These are phyloP conservation scores for Paramecium biaurelia DNA, from an alignment of 73 alveolate genomes.

Conservation along the genomic window DNA sequence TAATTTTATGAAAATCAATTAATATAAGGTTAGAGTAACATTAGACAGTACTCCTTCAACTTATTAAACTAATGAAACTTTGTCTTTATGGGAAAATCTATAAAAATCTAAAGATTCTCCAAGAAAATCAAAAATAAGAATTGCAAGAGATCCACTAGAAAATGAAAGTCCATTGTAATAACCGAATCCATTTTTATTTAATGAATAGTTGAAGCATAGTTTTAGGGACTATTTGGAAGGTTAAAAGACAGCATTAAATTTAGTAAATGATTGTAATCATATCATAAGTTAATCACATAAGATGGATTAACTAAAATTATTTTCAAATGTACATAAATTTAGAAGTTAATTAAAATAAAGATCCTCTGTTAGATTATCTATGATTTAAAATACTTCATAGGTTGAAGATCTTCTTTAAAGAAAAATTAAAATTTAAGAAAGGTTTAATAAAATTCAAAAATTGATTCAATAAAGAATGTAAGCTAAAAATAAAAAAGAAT, in stretches of 20 bases:
- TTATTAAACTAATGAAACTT: background rate
- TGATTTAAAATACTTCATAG: background rate
- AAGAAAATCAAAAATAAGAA: background rate
- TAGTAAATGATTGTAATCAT: slow-evolving; percentile 41
- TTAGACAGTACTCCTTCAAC: slow-evolving; percentile 3
- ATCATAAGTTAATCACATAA: background rate
- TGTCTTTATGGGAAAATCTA: background rate
- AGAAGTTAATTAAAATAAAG: background rate
- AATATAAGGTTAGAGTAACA: background rate
- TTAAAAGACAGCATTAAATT: background rate
- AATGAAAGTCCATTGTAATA: background rate
- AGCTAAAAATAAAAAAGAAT: background rate
- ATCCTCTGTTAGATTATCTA: background rate
- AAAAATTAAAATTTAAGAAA: background rate
- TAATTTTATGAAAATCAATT: background rate
- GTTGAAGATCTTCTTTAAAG: background rate
- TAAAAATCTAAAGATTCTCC: background rate
- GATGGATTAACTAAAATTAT: background rate
- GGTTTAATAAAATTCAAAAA: background rate
- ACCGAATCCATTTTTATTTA: slow-evolving; percentile 13
- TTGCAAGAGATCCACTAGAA: background rate
- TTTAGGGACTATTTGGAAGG: slow-evolving; percentile 23
- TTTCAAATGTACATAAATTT: background rate
- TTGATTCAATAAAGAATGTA: background rate
- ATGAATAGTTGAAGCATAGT: background rate